Evolutionary conservation across 1,139 yeast genomes (phyloP), one percentile per base, ranked within the genome.

Genomic region (Pneumocystis oryctolagi): DNA sequence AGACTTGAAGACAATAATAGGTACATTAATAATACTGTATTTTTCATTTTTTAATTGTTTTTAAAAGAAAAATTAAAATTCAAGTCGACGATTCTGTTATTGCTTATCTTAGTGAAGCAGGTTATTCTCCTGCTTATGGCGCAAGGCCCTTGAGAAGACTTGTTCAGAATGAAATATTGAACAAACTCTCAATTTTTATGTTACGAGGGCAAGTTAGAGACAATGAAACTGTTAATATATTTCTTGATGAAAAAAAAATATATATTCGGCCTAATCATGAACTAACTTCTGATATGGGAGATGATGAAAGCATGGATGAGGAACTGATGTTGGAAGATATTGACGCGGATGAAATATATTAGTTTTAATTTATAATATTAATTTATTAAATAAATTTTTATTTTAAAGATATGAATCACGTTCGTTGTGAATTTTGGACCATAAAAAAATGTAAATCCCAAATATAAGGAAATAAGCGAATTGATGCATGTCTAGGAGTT

Each of bases 111-210:
- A 83, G 90, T 69, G 79, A 80, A 69, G 78, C 89, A 70, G 98
- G 99, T 60, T 92, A 90, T 76, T 89, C 96, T 34, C 81, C 87
- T 62, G 96, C 89, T 73, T 79, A 92, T 73, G 98, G 99, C 76
- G 98, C 99, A 1, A 83, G 99, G 74, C 99, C 99, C 66, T 81
- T 92, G 76, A 94, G 92, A 80, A 83, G 98, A 71, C 81, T 92
- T 69, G 89, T 92, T 67, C 97, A 92, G 75, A 82, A 80, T 68
- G 95, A 89, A 73, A 80, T 92, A 37, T 82, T 92, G 74, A 92
- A 92, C 75, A 84, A 80, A 70, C 78, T 92, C 76, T 98, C 99
- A 0, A 81, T 92, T n/a, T 80, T 86, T 75, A 81, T 92, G 65
- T 80, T 92, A 69, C 85, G 84, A 73, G 95, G 95, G 20, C 95